A percentile compares a stretch with the other conserved stretches of the same genome.
Evolutionary conservation across 1,284 basidiomycete genomes (phyloP).

Genomic region (Moniliophthora roreri): DNA sequence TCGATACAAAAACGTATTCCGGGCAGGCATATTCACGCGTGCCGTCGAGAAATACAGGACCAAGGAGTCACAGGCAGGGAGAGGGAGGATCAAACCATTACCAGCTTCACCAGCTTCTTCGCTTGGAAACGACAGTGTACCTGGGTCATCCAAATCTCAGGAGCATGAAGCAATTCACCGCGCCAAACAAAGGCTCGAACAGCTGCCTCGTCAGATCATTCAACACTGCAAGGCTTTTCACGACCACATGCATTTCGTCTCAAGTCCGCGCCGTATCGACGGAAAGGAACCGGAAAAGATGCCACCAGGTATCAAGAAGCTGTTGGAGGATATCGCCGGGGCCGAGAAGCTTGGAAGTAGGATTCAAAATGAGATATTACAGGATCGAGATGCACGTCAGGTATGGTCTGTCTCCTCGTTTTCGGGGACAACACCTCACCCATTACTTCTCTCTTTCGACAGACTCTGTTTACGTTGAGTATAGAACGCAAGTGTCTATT

Average conservation of each 20-base stretch:
- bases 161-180: slow-evolving; percentile 10
- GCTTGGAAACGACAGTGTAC: neutral
- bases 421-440: too few relatives aligned
- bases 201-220: slow-evolving; percentile 49
- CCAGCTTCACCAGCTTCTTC: neutral
- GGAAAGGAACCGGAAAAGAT: slow-evolving; percentile 23
- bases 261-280: slow-evolving; percentile 23
- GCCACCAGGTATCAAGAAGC: slow-evolving; percentile 36
- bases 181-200: slow-evolving; percentile 40
- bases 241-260: slow-evolving; percentile 44
- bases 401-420: slow-evolving; percentile 30
- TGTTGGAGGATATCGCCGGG: slow-evolving; percentile 47
- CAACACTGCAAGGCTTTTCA: slow-evolving; percentile 44
- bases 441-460: neutral
- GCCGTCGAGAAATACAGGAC: slow-evolving; percentile 44
- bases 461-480: slow-evolving; percentile 52
- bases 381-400: slow-evolving; percentile 48
- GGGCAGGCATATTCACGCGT: slow-evolving; percentile 44
- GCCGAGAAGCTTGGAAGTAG: slow-evolving; percentile 35
- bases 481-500: slow-evolving; percentile 47
- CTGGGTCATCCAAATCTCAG: neutral
- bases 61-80: neutral
- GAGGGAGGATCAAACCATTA: neutral
- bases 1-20: slow-evolving; percentile 51
- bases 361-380: slow-evolving; percentile 47